Base-by-base conservation (phyloP, 805 yeast genomes). In the Starmerella scarabaei region DNA sequence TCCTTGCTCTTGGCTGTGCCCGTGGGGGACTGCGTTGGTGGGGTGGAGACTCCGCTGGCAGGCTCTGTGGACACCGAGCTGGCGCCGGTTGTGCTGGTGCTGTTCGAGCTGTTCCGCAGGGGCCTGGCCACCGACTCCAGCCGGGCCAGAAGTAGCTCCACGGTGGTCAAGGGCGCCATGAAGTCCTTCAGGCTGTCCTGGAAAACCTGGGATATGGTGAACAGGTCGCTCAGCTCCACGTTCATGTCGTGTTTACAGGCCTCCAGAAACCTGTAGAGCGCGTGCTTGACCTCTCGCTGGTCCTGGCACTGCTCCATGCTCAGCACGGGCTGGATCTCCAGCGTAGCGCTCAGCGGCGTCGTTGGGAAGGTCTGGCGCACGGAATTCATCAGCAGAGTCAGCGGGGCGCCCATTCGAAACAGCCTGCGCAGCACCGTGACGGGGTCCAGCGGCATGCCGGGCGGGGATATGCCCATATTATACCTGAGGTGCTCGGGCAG, bases 341-440 rank as follows among this genome's bases (percentile, higher is more conserved):
- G 9, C 16, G 15, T 15, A 5, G 31, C 27, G 14, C 9, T n/a
- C 21, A 21, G 5, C n/a, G 31, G 31, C 17, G 26, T 21, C 15
- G 35, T 16, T 7, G 35, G 35, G n/a, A 6, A 16, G 12, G 35
- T 28, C 17, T 17, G 16, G 30, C 31, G 35, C 17, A 84, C 68
- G 12, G 75, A 65, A 60, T 91, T 88, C 65, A 80, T 83, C 6
- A 88, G 64, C 31, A 83, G 71, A 59, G 97, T 86, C 31, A 91
- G 65, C 3, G 97, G 94, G 2, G 93, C 78, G 9, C 97, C 98
- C 53, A 81, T 84, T 53, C 88, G 93, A 53, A 91, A 77, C 26
- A 91, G 64, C 49, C 83, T 77, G 75, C 94, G 81, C 32, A 91
- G 57, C 47, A 84, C 86, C 2, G 95, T 84, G 2, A 82, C 96